Evolutionary conservation across 495 filamentous ascomycete genomes (phyloP).

Genomic region (Penicillium nucicola): DNA sequence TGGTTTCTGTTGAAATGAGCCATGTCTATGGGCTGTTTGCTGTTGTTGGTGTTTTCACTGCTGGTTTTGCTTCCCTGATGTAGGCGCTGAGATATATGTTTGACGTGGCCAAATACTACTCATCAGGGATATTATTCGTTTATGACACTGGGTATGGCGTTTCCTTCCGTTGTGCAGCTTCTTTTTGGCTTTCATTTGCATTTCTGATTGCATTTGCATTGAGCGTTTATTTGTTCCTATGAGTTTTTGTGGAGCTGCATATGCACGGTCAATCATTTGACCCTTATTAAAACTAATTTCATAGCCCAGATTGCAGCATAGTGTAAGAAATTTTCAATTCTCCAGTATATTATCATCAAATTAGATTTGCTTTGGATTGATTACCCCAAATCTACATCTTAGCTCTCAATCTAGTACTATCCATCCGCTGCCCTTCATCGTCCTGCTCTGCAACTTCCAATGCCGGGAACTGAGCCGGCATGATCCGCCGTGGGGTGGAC

Average conservation of each 20-base stretch:
- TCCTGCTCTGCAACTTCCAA: constrained; percentile 75
- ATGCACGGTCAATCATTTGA: neutral
- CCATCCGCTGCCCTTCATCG: constrained; percentile 72
- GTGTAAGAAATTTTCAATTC: neutral
- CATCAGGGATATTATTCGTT: neutral
- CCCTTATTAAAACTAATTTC: too few relatives aligned
- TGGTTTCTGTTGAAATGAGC: constrained; percentile 49
- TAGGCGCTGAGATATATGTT: constrained; percentile 26
- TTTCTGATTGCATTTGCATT: constrained; percentile 10
- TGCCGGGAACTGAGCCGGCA: constrained; percentile 70
- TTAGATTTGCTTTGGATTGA: neutral
- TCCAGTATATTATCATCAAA: too few relatives aligned
- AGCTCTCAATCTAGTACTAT: constrained; percentile 50
- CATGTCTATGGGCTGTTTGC: constrained; percentile 56
- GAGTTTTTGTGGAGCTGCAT: constrained; percentile 5
- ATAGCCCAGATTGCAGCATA: too few relatives aligned
- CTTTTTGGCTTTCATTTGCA: constrained; percentile 2
- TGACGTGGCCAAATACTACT: neutral
- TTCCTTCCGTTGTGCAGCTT: neutral
- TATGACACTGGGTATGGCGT: constrained; percentile 2
- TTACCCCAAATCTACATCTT: constrained; percentile 20
- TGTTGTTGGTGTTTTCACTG: constrained; percentile 57
- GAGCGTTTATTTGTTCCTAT: constrained; percentile 4
- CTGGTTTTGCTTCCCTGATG: constrained; percentile 60
- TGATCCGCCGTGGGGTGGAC: constrained; percentile 65